These are phyloP conservation scores for Pittosporum tobira DNA, from an alignment of 129 eudicot genomes.

Conservation along the genomic window DNA sequence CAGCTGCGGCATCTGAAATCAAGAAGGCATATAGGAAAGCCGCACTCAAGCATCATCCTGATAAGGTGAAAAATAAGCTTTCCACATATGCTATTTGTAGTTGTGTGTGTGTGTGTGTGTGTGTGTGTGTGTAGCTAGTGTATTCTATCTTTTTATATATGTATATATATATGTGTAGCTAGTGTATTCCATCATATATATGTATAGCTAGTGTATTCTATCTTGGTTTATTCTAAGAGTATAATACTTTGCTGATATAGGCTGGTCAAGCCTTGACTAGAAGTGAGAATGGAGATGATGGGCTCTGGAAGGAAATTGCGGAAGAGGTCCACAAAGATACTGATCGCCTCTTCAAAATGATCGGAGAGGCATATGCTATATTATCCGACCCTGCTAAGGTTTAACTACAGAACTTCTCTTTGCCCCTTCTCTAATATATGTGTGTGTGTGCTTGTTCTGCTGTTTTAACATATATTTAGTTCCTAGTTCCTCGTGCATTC, in stretches of 20 bases:
- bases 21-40: slow-evolving; percentile 95
- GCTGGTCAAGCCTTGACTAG: slow-evolving; percentile 73
- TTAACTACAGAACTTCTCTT: slow-evolving; percentile 7
- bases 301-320: slow-evolving; percentile 72
- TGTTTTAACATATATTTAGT: too few relatives aligned
- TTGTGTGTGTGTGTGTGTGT: too few relatives aligned
- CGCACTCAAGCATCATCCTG: slow-evolving; percentile 95
- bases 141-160: too few relatives aligned
- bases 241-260: slow-evolving; percentile 36
- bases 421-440: slow-evolving; percentile 6
- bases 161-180: too few relatives aligned
- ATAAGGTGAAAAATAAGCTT: slow-evolving; percentile 68
- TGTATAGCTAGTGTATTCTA: background rate
- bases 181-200: too few relatives aligned
- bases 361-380: slow-evolving; percentile 93
- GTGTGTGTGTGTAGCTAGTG: too few relatives aligned
- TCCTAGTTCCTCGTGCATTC: too few relatives aligned
- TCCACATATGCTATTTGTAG: background rate
- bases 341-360: slow-evolving; percentile 93
- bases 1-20: slow-evolving; percentile 69
- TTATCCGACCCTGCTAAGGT: slow-evolving; percentile 86
- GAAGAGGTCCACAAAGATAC: slow-evolving; percentile 83
- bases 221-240: background rate
- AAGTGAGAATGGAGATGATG: slow-evolving; percentile 83
- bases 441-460: too few relatives aligned